Evolutionary conservation across 345 rosid species (phyloP), one percentile per base, ranked within the genome.

Genomic region (Luvunga scandens): DNA sequence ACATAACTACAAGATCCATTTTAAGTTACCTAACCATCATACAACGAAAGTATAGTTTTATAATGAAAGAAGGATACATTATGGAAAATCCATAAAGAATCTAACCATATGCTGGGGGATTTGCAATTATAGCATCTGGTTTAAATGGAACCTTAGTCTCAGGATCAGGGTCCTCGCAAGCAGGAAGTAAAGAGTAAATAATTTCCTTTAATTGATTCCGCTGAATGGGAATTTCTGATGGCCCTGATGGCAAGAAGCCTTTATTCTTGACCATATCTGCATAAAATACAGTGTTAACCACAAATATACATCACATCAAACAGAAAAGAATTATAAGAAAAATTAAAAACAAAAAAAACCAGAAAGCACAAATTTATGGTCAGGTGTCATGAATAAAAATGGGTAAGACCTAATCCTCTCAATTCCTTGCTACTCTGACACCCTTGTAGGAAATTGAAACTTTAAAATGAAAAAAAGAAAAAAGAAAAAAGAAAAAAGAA

Each of bases 231-330:
- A 89, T 87, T 83, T 89, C 92, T 3, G 90, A 84, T 67, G 90
- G 84, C 53, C 83, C 88, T 36, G 92, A 89, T 45, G 92, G 92
- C 83, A 89, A 77, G 79, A 89, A 89, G 53, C 92, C 92, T 87
- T 89, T 89, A 73, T 89, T 89, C 81, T 89, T 89, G 9, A 89
- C 92, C 92, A 89, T 89, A 77, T 89, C 92, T 89, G 88, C 79
- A 77, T 64, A 57, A 75, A 53, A 66, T 12, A 67, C 2, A 24
- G 25, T 48, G n/a, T 21, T 65, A 10, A 50, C 53, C 48, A 12
- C 10, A 31, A 48, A 28, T 7, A 48, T 10, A 75, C 14, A 64
- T 31, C 39, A 31, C 22, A 64, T n/a, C 30, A 9, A 64, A 75
- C 39, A 75, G 6, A 73, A 25, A 67, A 55, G 21, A 72, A 72